Evolutionary conservation across 306 rosid species (phyloP).

Genomic region (Rosa chinensis): DNA sequence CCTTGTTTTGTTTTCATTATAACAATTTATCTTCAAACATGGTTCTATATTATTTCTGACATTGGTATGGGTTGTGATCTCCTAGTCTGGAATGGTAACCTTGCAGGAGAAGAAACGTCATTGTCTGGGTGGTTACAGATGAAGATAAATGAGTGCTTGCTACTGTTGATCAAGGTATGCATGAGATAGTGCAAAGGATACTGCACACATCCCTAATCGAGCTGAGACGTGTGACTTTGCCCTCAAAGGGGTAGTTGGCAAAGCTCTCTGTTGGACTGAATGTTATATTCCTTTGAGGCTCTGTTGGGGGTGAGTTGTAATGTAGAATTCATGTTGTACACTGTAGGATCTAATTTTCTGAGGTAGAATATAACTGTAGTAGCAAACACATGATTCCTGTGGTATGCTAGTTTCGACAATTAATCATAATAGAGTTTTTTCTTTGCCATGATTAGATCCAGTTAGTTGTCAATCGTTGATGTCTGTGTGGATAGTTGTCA

Average conservation of each 20-base stretch:
- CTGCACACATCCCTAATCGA: background rate
- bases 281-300: background rate
- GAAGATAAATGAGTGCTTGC: background rate
- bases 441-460: no score
- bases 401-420: background rate
- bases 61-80: slow-evolving; percentile 5
- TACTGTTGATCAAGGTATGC: background rate
- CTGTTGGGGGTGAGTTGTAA: background rate
- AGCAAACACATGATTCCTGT: background rate
- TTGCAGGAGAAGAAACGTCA: slow-evolving; percentile 2
- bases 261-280: background rate
- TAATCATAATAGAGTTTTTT: background rate
- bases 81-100: background rate
- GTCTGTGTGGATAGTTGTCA: background rate
- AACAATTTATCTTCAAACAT: no score
- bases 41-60: background rate
- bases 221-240: background rate
- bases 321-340: background rate
- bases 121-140: background rate
- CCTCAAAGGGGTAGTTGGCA: background rate
- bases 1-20: background rate
- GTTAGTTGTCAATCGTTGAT: background rate
- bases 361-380: background rate
- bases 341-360: background rate
- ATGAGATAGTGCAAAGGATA: background rate